Conservation (phyloP, 352 stramenopile genomes). For the Lagenidium sp. region DNA sequence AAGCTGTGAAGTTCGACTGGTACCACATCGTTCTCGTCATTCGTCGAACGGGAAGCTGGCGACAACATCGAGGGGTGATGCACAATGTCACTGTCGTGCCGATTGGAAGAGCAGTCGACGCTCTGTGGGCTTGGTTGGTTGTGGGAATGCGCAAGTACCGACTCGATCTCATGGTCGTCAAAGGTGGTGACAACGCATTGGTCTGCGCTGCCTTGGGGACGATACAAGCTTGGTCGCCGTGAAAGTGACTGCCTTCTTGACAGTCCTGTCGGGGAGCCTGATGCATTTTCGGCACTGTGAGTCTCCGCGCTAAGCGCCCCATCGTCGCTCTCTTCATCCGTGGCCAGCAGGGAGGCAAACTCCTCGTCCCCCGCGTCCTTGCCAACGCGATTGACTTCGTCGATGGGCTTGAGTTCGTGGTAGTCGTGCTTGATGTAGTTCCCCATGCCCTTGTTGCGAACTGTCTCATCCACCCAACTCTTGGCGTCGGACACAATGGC, state of each 20-base stretch:
- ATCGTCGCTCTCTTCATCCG: constrained; percentile 18
- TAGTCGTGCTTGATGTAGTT: constrained; percentile 63
- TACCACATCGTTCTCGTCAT: no score
- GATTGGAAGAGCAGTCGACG: no score
- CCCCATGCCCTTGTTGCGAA: constrained; percentile 23
- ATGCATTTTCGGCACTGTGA: not conserved
- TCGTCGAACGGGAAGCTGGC: no score
- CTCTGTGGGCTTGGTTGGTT: no score
- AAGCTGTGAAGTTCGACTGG: no score
- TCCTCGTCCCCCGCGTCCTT: constrained; percentile 41
- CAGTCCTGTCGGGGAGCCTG: not conserved
- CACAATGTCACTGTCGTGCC: no score
- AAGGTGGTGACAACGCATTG: not conserved
- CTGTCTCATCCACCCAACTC: constrained; percentile 45
- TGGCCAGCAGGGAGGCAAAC: constrained; percentile 43
- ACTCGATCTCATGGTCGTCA: not conserved
- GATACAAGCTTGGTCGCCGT: constrained; percentile 12
- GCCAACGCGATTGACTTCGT: constrained; percentile 38
- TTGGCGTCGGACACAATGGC: constrained; percentile 59
- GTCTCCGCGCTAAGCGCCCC: constrained; percentile 1
- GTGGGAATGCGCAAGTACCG: not conserved
- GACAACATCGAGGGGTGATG: no score
- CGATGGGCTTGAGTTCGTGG: constrained; percentile 40
- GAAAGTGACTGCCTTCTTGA: constrained; percentile 10
- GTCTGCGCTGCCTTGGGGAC: not conserved